Base-by-base conservation (phyloP, 2,329 filamentous ascomycete species). In the Hymenoscyphus fraxineus region DNA sequence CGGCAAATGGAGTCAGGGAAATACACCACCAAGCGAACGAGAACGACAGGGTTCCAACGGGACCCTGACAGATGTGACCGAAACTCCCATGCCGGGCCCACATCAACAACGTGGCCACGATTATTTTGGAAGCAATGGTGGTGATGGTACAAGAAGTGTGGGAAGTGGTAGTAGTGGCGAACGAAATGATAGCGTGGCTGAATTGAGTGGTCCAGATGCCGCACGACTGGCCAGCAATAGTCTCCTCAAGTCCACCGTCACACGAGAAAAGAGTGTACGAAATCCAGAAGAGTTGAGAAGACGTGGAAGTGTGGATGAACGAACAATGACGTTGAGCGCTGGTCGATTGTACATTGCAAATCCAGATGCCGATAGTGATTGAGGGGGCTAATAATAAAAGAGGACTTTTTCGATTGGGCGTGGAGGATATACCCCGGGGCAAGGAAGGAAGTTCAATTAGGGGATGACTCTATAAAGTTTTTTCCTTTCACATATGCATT, bases 331-430 rank as follows among this genome's bases (percentile, higher is more conserved):
- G 22, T 73, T 78, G 72, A 77, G 76, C 55, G 83, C 85, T 35
- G 87, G 87, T 59, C 85, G 91, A 67, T 82, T 96, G 65, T 95
- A 91, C 77, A 93, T 96, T 73, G 92, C 92, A 71, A 96, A 96
- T 77, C 92, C 92, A 19, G 92, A 95, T 60, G 69, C 67, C 51
- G 74, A 75, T 65, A 74, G 72, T 61, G 73, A 75, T 68, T 76
- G 61, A 75, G 67, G 74, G 62, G 51, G n/a, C 3, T 27, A 27
- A 27, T 27, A 27, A 27, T 2, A 51, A 51, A 22, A 13, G 19
- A 6, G 19, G 22, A 51, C 44, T 51, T 51, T 35, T 35, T 35
- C 35, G 35, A 35, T 35, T 41, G 31, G 47, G 35, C 63, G 54
- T 59, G 67, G 59, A 55, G 68, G 61, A 66, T 65, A 68, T 69